Evolutionary conservation across 192 early-diverging fungal species (phyloP).

Genomic region (Glomus cerebriforme): DNA sequence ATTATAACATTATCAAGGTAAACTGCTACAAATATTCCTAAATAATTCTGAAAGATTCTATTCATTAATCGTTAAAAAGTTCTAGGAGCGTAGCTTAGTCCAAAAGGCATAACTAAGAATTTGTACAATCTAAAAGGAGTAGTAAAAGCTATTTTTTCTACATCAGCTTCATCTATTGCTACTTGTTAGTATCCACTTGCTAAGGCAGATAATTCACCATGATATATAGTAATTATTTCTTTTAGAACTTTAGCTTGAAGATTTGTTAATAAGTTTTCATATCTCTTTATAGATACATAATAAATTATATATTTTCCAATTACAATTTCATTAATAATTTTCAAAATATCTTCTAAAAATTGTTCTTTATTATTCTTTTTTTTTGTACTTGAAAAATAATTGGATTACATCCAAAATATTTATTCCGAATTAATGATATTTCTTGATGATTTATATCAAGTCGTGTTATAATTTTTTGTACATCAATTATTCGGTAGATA

Average conservation of each 20-base stretch:
- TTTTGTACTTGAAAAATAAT: constrained; percentile 71
- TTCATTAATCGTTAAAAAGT: too few species aligned
- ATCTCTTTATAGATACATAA: constrained; percentile 74
- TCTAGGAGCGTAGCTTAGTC: too few species aligned
- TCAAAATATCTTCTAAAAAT: background rate
- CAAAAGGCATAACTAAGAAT: too few species aligned
- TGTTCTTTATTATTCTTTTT: constrained; percentile 54
- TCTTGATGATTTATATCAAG: constrained; percentile 67
- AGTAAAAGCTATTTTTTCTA: too few species aligned
- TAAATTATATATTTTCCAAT: constrained; percentile 87
- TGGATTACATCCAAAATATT: constrained; percentile 85
- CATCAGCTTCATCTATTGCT: too few species aligned
- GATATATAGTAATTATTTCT: constrained; percentile 50
- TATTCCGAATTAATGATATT: constrained; percentile 66
- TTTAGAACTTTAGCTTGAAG: constrained; percentile 51
- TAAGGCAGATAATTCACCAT: background rate
- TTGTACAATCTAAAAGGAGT: too few species aligned
- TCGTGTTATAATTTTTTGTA: constrained; percentile 70
- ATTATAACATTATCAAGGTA: too few species aligned
- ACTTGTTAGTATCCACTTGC: too few species aligned
- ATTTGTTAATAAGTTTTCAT: constrained; percentile 78
- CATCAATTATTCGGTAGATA: constrained; percentile 80
- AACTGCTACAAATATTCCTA: too few species aligned
- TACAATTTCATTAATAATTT: constrained; percentile 57
- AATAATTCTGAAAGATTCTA: too few species aligned